Conservation (phyloP, 2,329 filamentous ascomycete species). For the Xylariaceae sp. region DNA sequence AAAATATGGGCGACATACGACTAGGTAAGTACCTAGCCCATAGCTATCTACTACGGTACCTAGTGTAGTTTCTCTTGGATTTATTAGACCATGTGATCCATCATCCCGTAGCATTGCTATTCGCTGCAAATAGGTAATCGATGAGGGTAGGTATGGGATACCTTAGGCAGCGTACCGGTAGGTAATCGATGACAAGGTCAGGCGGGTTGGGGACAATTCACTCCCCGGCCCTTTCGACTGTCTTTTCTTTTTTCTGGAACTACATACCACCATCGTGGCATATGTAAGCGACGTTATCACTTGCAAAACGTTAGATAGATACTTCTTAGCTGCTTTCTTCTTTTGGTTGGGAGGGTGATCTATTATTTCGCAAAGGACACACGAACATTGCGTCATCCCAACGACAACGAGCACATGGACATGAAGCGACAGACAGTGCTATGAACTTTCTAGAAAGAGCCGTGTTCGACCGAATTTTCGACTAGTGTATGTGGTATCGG, state of each 20-base stretch:
- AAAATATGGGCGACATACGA: conserved; percentile 11
- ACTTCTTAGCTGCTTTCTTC: background rate
- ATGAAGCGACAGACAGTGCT: background rate
- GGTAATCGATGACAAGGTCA: background rate
- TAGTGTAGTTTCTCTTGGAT: background rate
- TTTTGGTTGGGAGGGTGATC: background rate
- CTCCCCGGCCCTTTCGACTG: background rate
- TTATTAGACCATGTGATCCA: conserved; percentile 5
- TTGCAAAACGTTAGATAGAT: background rate
- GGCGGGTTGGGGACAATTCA: conserved; percentile 1
- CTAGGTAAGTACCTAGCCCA: conserved; percentile 3
- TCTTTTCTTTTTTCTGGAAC: background rate
- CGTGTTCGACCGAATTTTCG: background rate
- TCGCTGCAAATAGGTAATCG: background rate
- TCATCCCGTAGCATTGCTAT: background rate
- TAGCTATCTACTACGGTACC: no score
- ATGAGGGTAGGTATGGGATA: background rate
- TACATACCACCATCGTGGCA: background rate
- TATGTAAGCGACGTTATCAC: background rate
- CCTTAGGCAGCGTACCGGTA: background rate
- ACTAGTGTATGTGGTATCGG: conserved; percentile 14
- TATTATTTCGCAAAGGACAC: conserved; percentile 14
- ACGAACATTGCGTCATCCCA: conserved; percentile 20
- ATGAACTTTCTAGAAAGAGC: background rate
- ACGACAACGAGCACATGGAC: background rate